Evolutionary conservation across 768 basidiomycete genomes (phyloP).

Genomic region (Xanthoconium purpureum): DNA sequence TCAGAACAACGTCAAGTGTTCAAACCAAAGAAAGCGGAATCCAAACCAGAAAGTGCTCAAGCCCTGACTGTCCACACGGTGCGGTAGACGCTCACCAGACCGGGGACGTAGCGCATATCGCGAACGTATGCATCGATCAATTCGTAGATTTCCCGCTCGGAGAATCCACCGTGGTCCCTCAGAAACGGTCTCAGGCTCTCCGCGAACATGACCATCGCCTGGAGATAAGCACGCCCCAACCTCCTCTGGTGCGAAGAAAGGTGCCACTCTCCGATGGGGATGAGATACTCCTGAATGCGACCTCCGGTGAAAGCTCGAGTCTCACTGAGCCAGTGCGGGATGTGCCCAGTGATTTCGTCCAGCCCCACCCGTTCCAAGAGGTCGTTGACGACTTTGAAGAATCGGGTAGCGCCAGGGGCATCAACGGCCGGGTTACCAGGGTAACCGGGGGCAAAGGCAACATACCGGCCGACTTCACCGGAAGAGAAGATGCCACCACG

Average conservation of each 20-base stretch:
- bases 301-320: constrained; percentile 44
- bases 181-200: constrained; percentile 51
- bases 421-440: constrained; percentile 24
- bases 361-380: constrained; percentile 39
- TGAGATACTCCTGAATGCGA: constrained; percentile 30
- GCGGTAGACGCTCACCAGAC: constrained; percentile 48
- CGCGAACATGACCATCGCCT: constrained; percentile 41
- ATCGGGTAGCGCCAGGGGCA: constrained; percentile 26
- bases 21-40: neutral
- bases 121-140: constrained; percentile 41
- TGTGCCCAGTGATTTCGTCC: constrained; percentile 32
- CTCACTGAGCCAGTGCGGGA: constrained; percentile 38
- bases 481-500: constrained; percentile 71
- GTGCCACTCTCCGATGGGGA: constrained; percentile 62
- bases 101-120: constrained; percentile 46
- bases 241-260: constrained; percentile 29
- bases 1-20: no score
- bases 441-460: constrained; percentile 38
- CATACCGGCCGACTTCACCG: constrained; percentile 53
- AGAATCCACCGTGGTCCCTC: constrained; percentile 35
- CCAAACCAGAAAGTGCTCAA: constrained; percentile 4
- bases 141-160: constrained; percentile 35
- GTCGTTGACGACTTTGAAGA: constrained; percentile 41
- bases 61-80: constrained; percentile 45
- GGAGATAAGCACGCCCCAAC: constrained; percentile 44